Evolutionary conservation across 2,329 filamentous ascomycete genomes (phyloP).

Genomic region (Aspergillus sp.): DNA sequence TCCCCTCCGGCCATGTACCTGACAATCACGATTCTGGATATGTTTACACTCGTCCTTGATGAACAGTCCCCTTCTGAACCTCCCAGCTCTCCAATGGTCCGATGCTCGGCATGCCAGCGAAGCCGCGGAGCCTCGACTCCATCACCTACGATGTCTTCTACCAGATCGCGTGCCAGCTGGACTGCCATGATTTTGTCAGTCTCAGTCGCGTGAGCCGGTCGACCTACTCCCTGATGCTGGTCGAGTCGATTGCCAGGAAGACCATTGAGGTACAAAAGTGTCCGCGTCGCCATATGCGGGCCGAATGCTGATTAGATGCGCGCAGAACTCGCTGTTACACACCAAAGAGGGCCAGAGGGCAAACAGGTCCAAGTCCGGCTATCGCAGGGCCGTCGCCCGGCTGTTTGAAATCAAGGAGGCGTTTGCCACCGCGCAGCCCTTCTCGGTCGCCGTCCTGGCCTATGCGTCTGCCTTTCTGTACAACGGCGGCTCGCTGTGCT

Average conservation of each 20-base stretch:
- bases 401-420: constrained; percentile 54
- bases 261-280: constrained; percentile 53
- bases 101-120: constrained; percentile 12
- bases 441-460: constrained; percentile 50
- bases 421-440: constrained; percentile 53
- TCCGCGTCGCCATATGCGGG: too few relatives aligned
- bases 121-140: constrained; percentile 27
- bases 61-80: too few relatives aligned
- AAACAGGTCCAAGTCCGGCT: constrained; percentile 28
- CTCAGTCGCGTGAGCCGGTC: constrained; percentile 45
- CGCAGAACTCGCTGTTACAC: constrained; percentile 33
- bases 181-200: constrained; percentile 50
- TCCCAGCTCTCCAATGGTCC: too few relatives aligned
- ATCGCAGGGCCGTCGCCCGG: constrained; percentile 48
- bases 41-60: too few relatives aligned
- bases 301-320: too few relatives aligned
- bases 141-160: constrained; percentile 59
- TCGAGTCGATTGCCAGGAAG: constrained; percentile 49
- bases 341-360: constrained; percentile 39
- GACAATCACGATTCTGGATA: too few relatives aligned
- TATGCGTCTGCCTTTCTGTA: constrained; percentile 55
- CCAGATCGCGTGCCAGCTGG: constrained; percentile 46
- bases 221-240: constrained; percentile 43
- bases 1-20: too few relatives aligned
- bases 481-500: constrained; percentile 55